Conservation (phyloP, 441 rosid species). For the Arabidopsis hybrid region DNA sequence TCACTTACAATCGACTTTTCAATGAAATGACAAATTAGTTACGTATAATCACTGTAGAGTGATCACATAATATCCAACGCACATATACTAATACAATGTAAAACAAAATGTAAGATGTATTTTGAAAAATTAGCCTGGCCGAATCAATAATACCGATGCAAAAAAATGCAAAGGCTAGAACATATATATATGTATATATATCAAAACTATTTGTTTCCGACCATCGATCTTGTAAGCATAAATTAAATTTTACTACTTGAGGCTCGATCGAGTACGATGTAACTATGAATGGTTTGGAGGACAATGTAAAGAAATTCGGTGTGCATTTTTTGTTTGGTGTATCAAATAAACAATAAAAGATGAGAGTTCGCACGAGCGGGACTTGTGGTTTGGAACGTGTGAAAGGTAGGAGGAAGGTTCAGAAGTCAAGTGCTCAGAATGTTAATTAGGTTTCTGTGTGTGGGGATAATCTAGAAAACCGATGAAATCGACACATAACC, state of each 20-base stretch:
- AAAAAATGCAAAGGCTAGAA: not conserved
- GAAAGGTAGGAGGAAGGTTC: conserved; percentile 18
- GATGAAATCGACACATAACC: conserved; percentile 64
- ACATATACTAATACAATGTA: not conserved
- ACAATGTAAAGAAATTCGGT: not conserved
- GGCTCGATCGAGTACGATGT: conserved; percentile 36
- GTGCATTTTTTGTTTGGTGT: not conserved
- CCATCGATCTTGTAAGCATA: conserved; percentile 1
- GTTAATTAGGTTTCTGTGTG: conserved; percentile 14
- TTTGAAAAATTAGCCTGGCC: not conserved
- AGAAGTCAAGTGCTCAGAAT: conserved; percentile 18
- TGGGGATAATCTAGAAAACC: conserved; percentile 15
- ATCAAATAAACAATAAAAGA: not conserved
- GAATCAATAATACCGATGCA: not conserved
- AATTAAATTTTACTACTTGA: conserved; percentile 18
- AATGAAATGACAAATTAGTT: conserved; percentile 7
- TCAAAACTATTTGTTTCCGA: not conserved
- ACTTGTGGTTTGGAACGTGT: conserved; percentile 23
- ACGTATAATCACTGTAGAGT: not conserved
- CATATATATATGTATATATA: not conserved
- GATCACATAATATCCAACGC: conserved; percentile 11
- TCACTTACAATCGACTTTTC: conserved; percentile 23
- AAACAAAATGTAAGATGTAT: not conserved
- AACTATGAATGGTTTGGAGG: conserved; percentile 15
- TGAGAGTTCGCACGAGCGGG: conserved; percentile 4